These are phyloP conservation scores for Citrus glauca DNA, from an alignment of 345 rosid genomes.

Conservation along the genomic window DNA sequence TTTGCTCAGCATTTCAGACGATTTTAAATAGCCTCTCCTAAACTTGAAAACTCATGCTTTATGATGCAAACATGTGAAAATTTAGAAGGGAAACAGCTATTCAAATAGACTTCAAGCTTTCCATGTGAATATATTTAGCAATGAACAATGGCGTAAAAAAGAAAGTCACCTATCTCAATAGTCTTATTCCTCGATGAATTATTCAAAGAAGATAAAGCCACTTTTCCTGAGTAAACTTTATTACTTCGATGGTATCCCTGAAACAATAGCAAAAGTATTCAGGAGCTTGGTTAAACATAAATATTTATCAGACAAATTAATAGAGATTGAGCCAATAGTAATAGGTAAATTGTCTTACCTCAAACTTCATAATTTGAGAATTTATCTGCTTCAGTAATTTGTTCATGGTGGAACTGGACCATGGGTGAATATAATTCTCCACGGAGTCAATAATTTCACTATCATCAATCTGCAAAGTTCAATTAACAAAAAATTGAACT, in stretches of 20 bases:
- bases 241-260: slow-evolving; percentile 70
- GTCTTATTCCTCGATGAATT: slow-evolving; percentile 72
- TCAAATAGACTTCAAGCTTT: background rate
- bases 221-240: slow-evolving; percentile 69
- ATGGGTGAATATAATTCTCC: slow-evolving; percentile 50
- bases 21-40: background rate
- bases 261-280: slow-evolving; percentile 25
- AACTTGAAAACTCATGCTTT: background rate
- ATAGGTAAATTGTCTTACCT: slow-evolving; percentile 37
- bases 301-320: slow-evolving; percentile 11
- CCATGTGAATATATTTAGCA: background rate
- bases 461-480: slow-evolving; percentile 42
- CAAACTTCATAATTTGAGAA: slow-evolving; percentile 48
- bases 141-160: background rate
- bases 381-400: slow-evolving; percentile 48
- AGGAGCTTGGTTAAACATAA: slow-evolving; percentile 6
- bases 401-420: slow-evolving; percentile 55
- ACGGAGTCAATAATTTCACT: slow-evolving; percentile 15
- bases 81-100: background rate
- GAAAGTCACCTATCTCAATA: slow-evolving; percentile 66
- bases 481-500: background rate
- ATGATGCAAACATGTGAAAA: background rate
- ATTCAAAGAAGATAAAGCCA: slow-evolving; percentile 49
- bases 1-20: background rate
- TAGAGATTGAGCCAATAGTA: background rate